These are phyloP conservation scores for Suhomyces prunicola DNA, from an alignment of 805 yeast species.

Conservation along the genomic window DNA sequence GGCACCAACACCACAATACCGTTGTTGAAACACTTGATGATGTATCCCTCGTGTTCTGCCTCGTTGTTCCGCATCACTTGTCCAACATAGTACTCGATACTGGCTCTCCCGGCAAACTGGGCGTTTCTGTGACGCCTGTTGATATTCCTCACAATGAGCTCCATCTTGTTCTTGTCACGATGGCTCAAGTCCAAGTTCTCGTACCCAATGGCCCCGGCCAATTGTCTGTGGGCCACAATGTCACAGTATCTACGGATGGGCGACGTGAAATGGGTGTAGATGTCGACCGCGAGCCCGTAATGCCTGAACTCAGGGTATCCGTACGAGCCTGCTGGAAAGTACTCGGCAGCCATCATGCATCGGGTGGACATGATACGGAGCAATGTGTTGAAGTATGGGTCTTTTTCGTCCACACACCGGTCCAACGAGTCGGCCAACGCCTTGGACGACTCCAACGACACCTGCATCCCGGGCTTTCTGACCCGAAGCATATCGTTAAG, in stretches of 20 bases:
- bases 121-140: conserved; percentile 96
- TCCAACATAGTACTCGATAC: conserved; percentile 96
- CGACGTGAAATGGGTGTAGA: conserved; percentile 96
- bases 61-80: conserved; percentile 91
- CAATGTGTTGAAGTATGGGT: conserved; percentile 89
- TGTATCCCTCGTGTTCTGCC: conserved; percentile 80
- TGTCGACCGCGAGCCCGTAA: conserved; percentile 96
- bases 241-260: conserved; percentile 98
- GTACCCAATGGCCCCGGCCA: conserved; percentile 97
- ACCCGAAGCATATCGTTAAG: conserved; percentile 85
- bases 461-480: conserved; percentile 63
- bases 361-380: conserved; percentile 96
- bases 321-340: conserved; percentile 86
- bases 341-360: conserved; percentile 99
- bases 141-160: conserved; percentile 79
- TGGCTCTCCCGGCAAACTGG: conserved; percentile 97
- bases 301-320: conserved; percentile 91
- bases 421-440: conserved; percentile 93
- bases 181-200: conserved; percentile 79
- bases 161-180: conserved; percentile 88
- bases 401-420: conserved; percentile 75
- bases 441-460: conserved; percentile 81
- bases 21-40: conserved; percentile 87
- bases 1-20: conserved; percentile 96
- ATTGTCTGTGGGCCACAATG: conserved; percentile 93